phyloP scores from a whole-genome alignment of 2,329 filamentous ascomycete species.

The Colletotrichum plurivorum region DNA sequence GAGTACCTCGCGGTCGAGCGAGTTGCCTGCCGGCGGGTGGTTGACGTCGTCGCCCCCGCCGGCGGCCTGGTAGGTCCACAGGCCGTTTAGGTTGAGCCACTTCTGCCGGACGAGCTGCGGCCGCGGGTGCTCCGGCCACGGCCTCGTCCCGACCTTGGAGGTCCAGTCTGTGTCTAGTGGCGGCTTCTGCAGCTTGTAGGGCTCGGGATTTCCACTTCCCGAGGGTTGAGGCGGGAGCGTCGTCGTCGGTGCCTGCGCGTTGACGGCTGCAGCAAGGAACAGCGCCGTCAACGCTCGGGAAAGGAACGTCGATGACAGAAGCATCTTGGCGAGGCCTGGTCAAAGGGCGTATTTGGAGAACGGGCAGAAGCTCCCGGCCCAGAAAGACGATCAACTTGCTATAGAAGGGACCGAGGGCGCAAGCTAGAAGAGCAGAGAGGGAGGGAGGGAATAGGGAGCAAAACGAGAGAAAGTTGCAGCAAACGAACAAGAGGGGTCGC shows the following conservation, averaged over 20 bases:
- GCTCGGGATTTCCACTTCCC: slow-evolving; percentile 33
- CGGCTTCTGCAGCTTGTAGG: slow-evolving; percentile 55
- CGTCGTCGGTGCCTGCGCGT: slow-evolving; percentile 12
- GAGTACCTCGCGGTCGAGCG: slow-evolving; percentile 56
- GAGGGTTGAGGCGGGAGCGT: neutral
- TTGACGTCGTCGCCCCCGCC: slow-evolving; percentile 38
- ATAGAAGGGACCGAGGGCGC: neutral
- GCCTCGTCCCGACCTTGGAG: slow-evolving; percentile 63
- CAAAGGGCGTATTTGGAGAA: neutral
- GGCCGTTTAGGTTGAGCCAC: slow-evolving; percentile 71
- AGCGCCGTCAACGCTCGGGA: slow-evolving; percentile 20
- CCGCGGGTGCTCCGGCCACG: slow-evolving; percentile 71
- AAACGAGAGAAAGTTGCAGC: slow-evolving; percentile 15
- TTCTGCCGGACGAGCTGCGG: slow-evolving; percentile 68
- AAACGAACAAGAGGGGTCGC: slow-evolving; percentile 35
- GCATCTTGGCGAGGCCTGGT: slow-evolving; percentile 17
- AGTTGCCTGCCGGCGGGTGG: slow-evolving; percentile 43
- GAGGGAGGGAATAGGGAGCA: neutral
- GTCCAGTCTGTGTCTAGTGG: slow-evolving; percentile 68
- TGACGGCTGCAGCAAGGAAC: neutral
- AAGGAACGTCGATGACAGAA: slow-evolving; percentile 21
- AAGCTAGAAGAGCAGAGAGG: neutral
- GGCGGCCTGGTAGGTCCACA: slow-evolving; percentile 68
- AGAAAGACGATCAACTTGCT: neutral
- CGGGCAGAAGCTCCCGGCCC: neutral